Percentiles rank a stretch among this genome's conserved stretches.
Conservation (phyloP, 257 asterid genomes). For the Gardenia jasminoides region DNA sequence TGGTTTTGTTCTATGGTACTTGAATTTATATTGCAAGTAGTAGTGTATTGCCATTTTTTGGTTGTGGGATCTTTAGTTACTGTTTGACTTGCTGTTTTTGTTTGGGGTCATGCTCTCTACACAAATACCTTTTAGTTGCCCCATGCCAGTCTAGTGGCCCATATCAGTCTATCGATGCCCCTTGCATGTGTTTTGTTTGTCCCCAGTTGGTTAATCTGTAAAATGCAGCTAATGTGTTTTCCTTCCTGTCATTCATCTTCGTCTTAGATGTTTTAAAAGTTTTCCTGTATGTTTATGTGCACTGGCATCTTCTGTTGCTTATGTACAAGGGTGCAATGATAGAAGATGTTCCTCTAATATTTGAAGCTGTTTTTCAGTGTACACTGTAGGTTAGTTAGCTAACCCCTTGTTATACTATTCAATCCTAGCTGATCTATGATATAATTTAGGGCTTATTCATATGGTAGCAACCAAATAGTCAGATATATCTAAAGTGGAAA, state of each 20-base stretch:
- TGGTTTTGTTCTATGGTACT: background rate
- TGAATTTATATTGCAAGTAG: background rate
- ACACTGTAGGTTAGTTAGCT: conserved; percentile 76
- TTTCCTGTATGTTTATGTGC: background rate
- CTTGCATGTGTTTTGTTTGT: background rate
- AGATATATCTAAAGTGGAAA: background rate
- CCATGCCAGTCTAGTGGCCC: background rate
- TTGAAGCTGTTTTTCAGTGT: conserved; percentile 97
- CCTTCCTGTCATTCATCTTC: background rate
- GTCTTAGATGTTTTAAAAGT: background rate
- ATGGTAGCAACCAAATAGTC: background rate
- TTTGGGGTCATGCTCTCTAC: background rate
- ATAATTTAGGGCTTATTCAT: background rate
- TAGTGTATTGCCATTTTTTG: background rate
- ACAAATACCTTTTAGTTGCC: background rate
- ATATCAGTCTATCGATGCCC: too few relatives aligned
- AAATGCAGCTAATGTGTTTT: background rate
- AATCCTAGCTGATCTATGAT: background rate
- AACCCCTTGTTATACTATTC: background rate
- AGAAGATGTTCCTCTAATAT: conserved; percentile 92
- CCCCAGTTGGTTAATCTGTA: background rate
- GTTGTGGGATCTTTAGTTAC: background rate
- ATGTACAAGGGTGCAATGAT: conserved; percentile 91
- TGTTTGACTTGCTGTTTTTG: background rate
- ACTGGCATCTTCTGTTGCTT: conserved; percentile 14